Evolutionary conservation across 2,329 filamentous ascomycete species (phyloP).

Genomic region (Aureobasidium sp.): DNA sequence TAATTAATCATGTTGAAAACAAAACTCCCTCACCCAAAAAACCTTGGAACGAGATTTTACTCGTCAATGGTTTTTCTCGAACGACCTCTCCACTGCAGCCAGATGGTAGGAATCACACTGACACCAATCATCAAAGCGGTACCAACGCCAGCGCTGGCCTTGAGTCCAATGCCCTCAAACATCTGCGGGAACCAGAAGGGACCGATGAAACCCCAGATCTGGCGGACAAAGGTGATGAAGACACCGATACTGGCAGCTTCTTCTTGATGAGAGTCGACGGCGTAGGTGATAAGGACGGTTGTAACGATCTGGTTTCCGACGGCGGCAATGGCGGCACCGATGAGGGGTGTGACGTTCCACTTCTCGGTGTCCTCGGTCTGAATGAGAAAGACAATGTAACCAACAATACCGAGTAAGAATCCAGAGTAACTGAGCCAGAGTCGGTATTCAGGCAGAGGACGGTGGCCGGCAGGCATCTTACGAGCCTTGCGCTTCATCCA

Average conservation of each 20-base stretch:
- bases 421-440: conserved; percentile 49
- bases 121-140: conserved; percentile 29
- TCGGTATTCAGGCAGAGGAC: conserved; percentile 40
- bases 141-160: conserved; percentile 28
- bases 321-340: conserved; percentile 43
- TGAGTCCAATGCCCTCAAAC: conserved; percentile 27
- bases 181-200: conserved; percentile 31
- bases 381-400: conserved; percentile 45
- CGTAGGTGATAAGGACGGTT: conserved; percentile 51
- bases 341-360: conserved; percentile 48
- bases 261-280: conserved; percentile 48
- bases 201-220: conserved; percentile 46
- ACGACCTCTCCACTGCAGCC: conserved; percentile 23
- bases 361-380: conserved; percentile 34
- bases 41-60: neutral
- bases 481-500: conserved; percentile 39
- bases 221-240: conserved; percentile 49
- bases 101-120: conserved; percentile 25
- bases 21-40: neutral
- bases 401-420: conserved; percentile 39
- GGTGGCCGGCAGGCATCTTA: conserved; percentile 22
- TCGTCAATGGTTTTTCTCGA: neutral
- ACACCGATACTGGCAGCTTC: conserved; percentile 48
- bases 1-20: neutral
- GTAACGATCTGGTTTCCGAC: conserved; percentile 54